Conservation (phyloP, 2,329 filamentous ascomycete genomes). For the Colletotrichum sp. region DNA sequence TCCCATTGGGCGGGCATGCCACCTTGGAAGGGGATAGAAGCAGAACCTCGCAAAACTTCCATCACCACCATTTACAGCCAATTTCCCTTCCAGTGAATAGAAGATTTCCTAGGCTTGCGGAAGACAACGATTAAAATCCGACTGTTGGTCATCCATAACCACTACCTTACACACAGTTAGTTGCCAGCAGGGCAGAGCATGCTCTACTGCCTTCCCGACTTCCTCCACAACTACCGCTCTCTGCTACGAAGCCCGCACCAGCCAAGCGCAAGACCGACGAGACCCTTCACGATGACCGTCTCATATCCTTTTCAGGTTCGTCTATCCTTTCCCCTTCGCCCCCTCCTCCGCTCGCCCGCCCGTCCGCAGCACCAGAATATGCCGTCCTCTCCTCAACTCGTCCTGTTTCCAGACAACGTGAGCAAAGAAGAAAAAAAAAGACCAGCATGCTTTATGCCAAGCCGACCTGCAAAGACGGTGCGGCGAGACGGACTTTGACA, state of each 20-base stretch:
- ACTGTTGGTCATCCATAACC: background rate
- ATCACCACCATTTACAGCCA: background rate
- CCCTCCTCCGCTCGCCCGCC: background rate
- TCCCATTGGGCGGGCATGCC: background rate
- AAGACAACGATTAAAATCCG: background rate
- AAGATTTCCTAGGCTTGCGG: background rate
- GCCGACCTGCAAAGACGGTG: background rate
- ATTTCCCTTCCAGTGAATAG: background rate
- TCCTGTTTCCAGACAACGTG: background rate
- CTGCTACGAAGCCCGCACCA: constrained; percentile 9
- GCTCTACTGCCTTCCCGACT: constrained; percentile 18
- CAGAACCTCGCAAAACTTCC: background rate
- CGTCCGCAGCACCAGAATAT: background rate
- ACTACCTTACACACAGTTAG: background rate
- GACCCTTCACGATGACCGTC: constrained; percentile 26
- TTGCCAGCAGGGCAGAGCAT: constrained; percentile 4
- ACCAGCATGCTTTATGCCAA: background rate
- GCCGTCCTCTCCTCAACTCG: background rate
- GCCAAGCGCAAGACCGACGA: background rate
- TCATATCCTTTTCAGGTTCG: constrained; percentile 27
- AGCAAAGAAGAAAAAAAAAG: background rate
- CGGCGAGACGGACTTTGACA: background rate
- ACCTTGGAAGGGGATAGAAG: background rate
- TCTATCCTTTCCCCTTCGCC: background rate
- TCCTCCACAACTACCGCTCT: constrained; percentile 20